phyloP scores from a whole-genome alignment of 306 rosid genomes.

The Mimosa bimucronata region DNA sequence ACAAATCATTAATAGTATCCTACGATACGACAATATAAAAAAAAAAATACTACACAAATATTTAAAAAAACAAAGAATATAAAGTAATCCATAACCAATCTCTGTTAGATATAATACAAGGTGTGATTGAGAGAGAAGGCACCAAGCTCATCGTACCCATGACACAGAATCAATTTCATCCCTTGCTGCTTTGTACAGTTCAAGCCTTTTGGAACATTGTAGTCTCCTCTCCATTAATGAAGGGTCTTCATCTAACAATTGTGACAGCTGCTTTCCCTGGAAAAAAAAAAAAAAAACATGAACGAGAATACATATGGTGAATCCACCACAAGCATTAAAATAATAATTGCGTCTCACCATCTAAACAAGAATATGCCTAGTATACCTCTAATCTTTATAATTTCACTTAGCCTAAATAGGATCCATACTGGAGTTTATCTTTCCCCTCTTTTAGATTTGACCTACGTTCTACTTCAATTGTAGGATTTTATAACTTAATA shows the following conservation, averaged over 20 bases:
- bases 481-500: background rate
- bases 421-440: background rate
- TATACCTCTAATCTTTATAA: background rate
- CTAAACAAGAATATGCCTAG: background rate
- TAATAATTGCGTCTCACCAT: background rate
- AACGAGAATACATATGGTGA: background rate
- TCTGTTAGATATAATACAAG: conserved; percentile 37
- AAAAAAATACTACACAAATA: conserved; percentile 13
- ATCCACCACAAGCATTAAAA: too few species aligned
- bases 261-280: conserved; percentile 77
- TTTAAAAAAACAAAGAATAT: background rate
- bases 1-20: conserved; percentile 17
- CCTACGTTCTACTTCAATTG: background rate
- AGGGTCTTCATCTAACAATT: conserved; percentile 91
- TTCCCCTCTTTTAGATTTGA: background rate
- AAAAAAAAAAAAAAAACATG: background rate
- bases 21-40: background rate
- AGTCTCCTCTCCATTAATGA: conserved; percentile 92
- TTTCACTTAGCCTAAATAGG: background rate
- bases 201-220: conserved; percentile 85
- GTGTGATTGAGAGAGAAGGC: background rate
- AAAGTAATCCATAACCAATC: conserved; percentile 11
- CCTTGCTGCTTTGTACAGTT: conserved; percentile 91
- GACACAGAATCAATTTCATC: conserved; percentile 93
- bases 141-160: conserved; percentile 66